Percentiles rank a stretch among this genome's conserved stretches.
phyloP scores from a whole-genome alignment of 805 yeast genomes.

The Myxozyma sirexii region DNA sequence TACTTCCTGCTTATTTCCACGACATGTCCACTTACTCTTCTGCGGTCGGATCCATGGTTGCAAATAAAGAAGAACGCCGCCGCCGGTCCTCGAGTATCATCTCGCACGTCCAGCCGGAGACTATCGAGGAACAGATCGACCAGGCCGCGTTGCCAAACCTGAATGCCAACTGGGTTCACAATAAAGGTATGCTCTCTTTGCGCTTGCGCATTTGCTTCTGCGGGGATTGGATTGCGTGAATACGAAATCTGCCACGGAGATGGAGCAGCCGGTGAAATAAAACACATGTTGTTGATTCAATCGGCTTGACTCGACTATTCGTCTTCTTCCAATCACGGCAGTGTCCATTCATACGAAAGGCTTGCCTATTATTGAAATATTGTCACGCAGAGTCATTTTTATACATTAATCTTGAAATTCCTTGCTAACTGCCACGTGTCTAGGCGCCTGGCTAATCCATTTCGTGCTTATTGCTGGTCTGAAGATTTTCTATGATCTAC shows the following conservation, averaged over 20 bases:
- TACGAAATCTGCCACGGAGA: background rate
- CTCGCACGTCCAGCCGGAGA: slow-evolving; percentile 91
- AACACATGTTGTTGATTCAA: background rate
- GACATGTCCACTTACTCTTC: slow-evolving; percentile 26
- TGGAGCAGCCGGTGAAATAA: background rate
- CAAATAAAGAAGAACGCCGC: slow-evolving; percentile 41
- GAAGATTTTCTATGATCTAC: slow-evolving; percentile 73
- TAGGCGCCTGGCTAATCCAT: slow-evolving; percentile 87
- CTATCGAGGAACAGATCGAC: slow-evolving; percentile 87
- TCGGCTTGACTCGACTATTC: too few species aligned
- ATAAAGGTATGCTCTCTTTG: slow-evolving; percentile 57
- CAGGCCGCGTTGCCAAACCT: slow-evolving; percentile 85
- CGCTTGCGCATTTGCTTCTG: background rate
- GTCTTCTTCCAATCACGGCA: too few species aligned
- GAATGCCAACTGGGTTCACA: slow-evolving; percentile 95
- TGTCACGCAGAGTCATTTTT: too few species aligned
- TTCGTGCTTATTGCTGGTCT: slow-evolving; percentile 75
- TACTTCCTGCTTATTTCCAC: background rate
- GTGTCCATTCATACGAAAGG: too few species aligned
- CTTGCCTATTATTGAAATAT: too few species aligned
- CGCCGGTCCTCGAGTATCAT: slow-evolving; percentile 87
- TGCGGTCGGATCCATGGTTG: slow-evolving; percentile 23
- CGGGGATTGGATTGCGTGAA: background rate
- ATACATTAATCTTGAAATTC: too few species aligned
- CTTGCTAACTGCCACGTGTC: background rate